Evolutionary conservation across 2,329 filamentous ascomycete species (phyloP).

Genomic region (Fusarium citri): DNA sequence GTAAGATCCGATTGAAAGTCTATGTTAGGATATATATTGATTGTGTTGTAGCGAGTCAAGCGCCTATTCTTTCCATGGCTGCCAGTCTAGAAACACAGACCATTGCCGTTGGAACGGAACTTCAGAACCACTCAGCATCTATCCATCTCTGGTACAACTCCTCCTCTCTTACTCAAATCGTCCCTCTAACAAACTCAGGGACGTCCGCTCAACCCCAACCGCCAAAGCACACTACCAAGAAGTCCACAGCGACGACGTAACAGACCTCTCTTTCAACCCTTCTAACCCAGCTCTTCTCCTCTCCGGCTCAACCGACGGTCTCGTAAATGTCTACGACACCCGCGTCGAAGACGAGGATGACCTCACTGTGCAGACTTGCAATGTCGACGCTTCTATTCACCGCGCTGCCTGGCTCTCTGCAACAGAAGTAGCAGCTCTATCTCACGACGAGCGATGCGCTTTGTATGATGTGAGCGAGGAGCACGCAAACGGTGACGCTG

Average conservation of each 20-base stretch:
- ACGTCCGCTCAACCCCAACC: slow-evolving; percentile 62
- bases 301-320: slow-evolving; percentile 82
- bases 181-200: slow-evolving; percentile 56
- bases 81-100: slow-evolving; percentile 67
- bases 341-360: slow-evolving; percentile 80
- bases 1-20: slow-evolving; percentile 41
- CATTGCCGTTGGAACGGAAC: slow-evolving; percentile 79
- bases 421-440: slow-evolving; percentile 76
- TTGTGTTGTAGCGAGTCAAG: slow-evolving; percentile 54
- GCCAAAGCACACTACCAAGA: slow-evolving; percentile 69
- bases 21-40: neutral
- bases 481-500: slow-evolving; percentile 67
- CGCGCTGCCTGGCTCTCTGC: slow-evolving; percentile 76
- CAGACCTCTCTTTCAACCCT: slow-evolving; percentile 70
- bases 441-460: slow-evolving; percentile 81
- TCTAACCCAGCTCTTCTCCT: slow-evolving; percentile 70
- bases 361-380: slow-evolving; percentile 80
- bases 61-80: slow-evolving; percentile 73
- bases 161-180: too few species aligned
- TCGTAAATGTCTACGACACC: slow-evolving; percentile 82
- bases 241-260: slow-evolving; percentile 76
- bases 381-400: slow-evolving; percentile 80
- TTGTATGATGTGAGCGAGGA: slow-evolving; percentile 77
- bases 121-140: slow-evolving; percentile 71
- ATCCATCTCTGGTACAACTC: slow-evolving; percentile 69